Percentiles rank a stretch among this genome's conserved stretches.
These are phyloP conservation scores for Zygosaccharomyces pseudobailii DNA, from an alignment of 1,139 yeast species.

Conservation along the genomic window DNA sequence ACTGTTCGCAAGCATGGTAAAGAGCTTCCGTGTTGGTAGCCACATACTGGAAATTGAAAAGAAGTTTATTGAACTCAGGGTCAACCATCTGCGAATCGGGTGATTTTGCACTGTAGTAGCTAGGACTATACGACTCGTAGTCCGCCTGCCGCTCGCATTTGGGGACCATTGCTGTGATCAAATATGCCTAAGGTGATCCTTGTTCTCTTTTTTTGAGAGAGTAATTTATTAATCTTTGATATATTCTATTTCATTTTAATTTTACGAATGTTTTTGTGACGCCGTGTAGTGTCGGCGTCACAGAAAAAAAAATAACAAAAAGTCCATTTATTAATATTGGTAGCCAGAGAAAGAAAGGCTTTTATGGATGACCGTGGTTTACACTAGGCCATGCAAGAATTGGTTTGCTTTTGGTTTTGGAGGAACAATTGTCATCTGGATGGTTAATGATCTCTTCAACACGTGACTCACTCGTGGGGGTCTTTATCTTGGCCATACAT, in stretches of 20 bases:
- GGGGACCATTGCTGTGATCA: background rate
- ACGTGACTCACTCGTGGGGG: conserved; percentile 20
- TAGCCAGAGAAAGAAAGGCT: background rate
- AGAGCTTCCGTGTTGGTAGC: conserved; percentile 10
- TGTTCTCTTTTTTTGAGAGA: background rate
- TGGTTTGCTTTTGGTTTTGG: conserved; percentile 10
- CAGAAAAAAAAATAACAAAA: background rate
- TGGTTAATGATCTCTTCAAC: conserved; percentile 19
- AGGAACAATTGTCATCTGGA: conserved; percentile 11
- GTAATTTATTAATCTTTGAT: conserved; percentile 2
- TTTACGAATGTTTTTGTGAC: conserved; percentile 1
- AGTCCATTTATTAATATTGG: background rate
- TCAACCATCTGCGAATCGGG: conserved; percentile 15
- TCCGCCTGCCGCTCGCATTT: conserved; percentile 3
- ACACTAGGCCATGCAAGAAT: conserved; percentile 67
- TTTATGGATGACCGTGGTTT: conserved; percentile 56
- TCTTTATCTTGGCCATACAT: conserved; percentile 9
- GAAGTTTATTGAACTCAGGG: conserved; percentile 15
- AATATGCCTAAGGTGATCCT: background rate
- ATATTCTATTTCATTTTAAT: background rate
- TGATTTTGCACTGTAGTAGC: conserved; percentile 2
- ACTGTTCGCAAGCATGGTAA: conserved; percentile 15
- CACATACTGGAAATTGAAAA: conserved; percentile 13
- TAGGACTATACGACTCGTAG: conserved; percentile 8
- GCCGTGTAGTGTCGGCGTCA: background rate